Percentiles rank a stretch among this genome's conserved stretches.
Conservation (phyloP, 345 rosid species). For the Rhizophora apiculata region DNA sequence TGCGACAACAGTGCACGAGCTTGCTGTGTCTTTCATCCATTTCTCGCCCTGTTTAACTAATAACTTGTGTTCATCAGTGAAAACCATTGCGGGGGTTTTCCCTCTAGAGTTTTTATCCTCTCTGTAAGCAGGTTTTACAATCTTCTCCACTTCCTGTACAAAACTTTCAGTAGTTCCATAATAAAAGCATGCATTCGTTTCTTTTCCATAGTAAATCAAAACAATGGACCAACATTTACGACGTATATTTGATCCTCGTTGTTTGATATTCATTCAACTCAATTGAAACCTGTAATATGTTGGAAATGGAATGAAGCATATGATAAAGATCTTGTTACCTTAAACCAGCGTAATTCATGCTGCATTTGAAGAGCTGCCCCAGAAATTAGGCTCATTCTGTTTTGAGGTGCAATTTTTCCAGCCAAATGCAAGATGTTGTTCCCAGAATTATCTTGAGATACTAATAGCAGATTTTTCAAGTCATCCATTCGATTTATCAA, state of each 20-base stretch:
- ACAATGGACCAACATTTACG: not conserved
- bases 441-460: not conserved
- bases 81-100: slow-evolving; percentile 12
- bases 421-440: slow-evolving; percentile 20
- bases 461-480: not conserved
- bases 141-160: slow-evolving; percentile 18
- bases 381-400: slow-evolving; percentile 10
- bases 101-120: not conserved
- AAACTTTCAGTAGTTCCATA: not conserved
- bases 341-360: slow-evolving; percentile 16
- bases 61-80: slow-evolving; percentile 3
- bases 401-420: slow-evolving; percentile 13
- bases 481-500: slow-evolving; percentile 4
- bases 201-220: not conserved
- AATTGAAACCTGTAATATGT: not conserved
- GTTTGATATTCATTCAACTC: not conserved
- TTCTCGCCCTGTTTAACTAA: slow-evolving; percentile 15
- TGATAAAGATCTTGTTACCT: not conserved
- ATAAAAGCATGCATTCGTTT: not conserved
- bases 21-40: slow-evolving; percentile 21
- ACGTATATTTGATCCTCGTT: not conserved
- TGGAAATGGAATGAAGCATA: not conserved
- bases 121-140: not conserved
- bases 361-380: slow-evolving; percentile 22
- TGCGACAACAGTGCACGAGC: slow-evolving; percentile 16